A percentile compares a stretch with the other conserved stretches of the same genome.
These are phyloP conservation scores for Podospora didyma DNA, from an alignment of 495 filamentous ascomycete genomes.

Conservation along the genomic window DNA sequence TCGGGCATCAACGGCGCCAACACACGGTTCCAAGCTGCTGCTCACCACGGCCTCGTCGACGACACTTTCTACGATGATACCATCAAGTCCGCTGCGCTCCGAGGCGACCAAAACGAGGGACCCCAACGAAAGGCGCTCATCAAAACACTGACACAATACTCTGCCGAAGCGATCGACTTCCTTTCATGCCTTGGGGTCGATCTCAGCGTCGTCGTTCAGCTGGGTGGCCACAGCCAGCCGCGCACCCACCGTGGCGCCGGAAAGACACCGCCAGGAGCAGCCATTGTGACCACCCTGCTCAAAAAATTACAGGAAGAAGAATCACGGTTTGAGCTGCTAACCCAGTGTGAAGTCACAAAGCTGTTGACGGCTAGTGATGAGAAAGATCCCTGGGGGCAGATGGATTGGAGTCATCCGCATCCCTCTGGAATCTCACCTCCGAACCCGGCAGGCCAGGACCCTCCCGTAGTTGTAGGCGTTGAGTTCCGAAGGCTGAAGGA, in stretches of 20 bases:
- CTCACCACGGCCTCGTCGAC: conserved; percentile 19
- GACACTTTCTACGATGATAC: conserved; percentile 51
- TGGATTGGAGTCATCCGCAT: too few species aligned
- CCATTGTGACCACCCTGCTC: conserved; percentile 50
- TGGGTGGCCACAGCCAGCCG: conserved; percentile 49
- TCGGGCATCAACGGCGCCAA: conserved; percentile 60
- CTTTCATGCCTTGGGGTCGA: conserved; percentile 51
- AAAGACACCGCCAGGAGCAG: conserved; percentile 47
- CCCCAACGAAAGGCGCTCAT: conserved; percentile 40
- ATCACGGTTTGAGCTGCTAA: conserved; percentile 42
- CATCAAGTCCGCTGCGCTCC: conserved; percentile 39
- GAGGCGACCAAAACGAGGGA: conserved; percentile 3
- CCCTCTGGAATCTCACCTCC: too few species aligned
- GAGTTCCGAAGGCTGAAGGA: conserved; percentile 18
- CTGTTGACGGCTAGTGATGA: conserved; percentile 31
- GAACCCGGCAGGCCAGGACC: too few species aligned
- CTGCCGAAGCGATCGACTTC: conserved; percentile 46
- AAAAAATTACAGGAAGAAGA: conserved; percentile 36
- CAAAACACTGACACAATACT: conserved; percentile 33
- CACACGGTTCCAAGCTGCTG: conserved; percentile 33
- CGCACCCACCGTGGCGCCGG: conserved; percentile 53
- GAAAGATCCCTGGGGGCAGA: too few species aligned
- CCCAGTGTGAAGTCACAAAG: conserved; percentile 40
- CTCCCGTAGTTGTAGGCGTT: conserved; percentile 23
- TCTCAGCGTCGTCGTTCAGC: conserved; percentile 47